Percentiles rank a stretch among this genome's conserved stretches.
Conservation (phyloP, 768 basidiomycete genomes). For the Dacryopinax primogenitus region DNA sequence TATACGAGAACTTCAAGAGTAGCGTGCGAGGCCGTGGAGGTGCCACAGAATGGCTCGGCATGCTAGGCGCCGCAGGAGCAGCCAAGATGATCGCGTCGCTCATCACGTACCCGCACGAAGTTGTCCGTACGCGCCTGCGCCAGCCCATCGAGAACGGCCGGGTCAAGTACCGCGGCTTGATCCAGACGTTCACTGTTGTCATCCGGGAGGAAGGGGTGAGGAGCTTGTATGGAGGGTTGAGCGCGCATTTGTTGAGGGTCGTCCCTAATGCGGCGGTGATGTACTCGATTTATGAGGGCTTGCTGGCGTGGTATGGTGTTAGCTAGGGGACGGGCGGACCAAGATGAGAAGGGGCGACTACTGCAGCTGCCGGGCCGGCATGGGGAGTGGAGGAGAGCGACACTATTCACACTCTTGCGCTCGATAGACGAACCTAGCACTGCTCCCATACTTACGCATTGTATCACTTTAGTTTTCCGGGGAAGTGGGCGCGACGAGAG, state of each 20-base stretch:
- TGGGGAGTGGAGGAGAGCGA: neutral
- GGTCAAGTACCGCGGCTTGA: slow-evolving; percentile 71
- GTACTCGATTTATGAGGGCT: slow-evolving; percentile 88
- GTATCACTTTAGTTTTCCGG: neutral
- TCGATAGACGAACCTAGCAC: neutral
- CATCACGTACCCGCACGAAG: slow-evolving; percentile 97
- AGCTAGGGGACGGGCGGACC: neutral
- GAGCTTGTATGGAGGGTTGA: slow-evolving; percentile 80
- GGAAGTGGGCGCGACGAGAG: too few species aligned
- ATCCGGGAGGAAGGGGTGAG: slow-evolving; percentile 80
- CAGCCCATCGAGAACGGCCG: slow-evolving; percentile 72
- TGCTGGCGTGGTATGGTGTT: slow-evolving; percentile 42
- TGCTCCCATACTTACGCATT: neutral
- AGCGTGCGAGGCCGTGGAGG: slow-evolving; percentile 49
- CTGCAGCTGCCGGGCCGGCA: too few species aligned
- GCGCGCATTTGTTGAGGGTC: slow-evolving; percentile 90
- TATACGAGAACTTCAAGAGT: slow-evolving; percentile 85
- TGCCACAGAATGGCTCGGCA: slow-evolving; percentile 55
- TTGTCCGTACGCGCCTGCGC: slow-evolving; percentile 80
- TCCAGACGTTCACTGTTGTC: slow-evolving; percentile 73
- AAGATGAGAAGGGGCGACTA: neutral
- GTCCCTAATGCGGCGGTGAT: slow-evolving; percentile 96
- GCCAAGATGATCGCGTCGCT: slow-evolving; percentile 89
- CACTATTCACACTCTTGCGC: neutral
- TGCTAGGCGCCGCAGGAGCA: slow-evolving; percentile 80